A percentile compares a stretch with the other conserved stretches of the same genome.
phyloP scores from a whole-genome alignment of 164 flowering plant species.

The Aristolochia contorta region DNA sequence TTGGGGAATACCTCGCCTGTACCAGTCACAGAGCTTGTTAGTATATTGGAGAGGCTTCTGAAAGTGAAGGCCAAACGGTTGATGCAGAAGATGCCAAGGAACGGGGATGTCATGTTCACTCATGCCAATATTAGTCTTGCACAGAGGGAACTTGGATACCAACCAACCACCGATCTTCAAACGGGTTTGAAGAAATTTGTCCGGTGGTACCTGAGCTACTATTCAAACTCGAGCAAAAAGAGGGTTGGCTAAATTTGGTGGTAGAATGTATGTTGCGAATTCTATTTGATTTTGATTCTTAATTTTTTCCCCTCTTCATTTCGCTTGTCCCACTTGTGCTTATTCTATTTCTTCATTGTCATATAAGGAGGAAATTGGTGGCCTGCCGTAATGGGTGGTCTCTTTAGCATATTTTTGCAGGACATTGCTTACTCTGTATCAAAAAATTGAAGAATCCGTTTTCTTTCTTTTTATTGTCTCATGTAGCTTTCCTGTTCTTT shows the following conservation, averaged over 20 bases:
- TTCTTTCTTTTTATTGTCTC: slow-evolving; percentile 14
- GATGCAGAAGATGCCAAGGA: slow-evolving; percentile 73
- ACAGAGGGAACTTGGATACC: slow-evolving; percentile 69
- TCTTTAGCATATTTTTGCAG: slow-evolving; percentile 13
- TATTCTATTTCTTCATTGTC: slow-evolving; percentile 15
- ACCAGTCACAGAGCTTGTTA: slow-evolving; percentile 69
- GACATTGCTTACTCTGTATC: slow-evolving; percentile 23
- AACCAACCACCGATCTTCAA: slow-evolving; percentile 83
- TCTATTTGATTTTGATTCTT: slow-evolving; percentile 49
- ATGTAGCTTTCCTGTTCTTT: slow-evolving; percentile 7
- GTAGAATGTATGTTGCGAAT: slow-evolving; percentile 23
- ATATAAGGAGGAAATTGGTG: slow-evolving; percentile 25
- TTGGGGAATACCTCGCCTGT: slow-evolving; percentile 75
- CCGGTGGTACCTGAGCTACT: slow-evolving; percentile 60
- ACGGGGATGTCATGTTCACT: slow-evolving; percentile 89
- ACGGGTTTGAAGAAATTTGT: slow-evolving; percentile 85
- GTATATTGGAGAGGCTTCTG: slow-evolving; percentile 74
- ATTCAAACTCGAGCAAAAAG: slow-evolving; percentile 46
- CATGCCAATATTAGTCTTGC: slow-evolving; percentile 87
- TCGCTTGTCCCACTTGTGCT: slow-evolving; percentile 3
- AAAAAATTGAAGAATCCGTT: slow-evolving; percentile 13
- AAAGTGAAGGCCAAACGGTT: slow-evolving; percentile 71
- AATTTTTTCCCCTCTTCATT: slow-evolving; percentile 29
- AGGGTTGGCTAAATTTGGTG: slow-evolving; percentile 30
- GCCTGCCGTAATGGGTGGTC: slow-evolving; percentile 11